Evolutionary conservation across 768 basidiomycete genomes (phyloP).

Genomic region (Daedaleopsis sinensis): DNA sequence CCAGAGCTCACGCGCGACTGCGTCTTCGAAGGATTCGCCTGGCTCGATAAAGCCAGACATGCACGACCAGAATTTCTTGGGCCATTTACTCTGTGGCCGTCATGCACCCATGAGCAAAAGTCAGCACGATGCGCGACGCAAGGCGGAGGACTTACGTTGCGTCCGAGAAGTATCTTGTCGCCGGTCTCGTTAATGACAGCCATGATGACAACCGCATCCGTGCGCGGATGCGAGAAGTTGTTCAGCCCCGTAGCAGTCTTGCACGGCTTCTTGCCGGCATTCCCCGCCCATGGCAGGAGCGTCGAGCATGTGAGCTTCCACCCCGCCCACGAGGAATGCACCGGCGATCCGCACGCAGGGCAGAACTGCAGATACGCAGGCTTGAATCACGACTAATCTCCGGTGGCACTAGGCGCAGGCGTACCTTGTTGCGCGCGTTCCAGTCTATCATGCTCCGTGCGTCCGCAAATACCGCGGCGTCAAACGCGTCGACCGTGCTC

Average conservation of each 20-base stretch:
- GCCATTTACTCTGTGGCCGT: conserved; percentile 58
- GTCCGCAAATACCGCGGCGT: conserved; percentile 75
- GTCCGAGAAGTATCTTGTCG: conserved; percentile 85
- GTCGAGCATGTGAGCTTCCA: conserved; percentile 90
- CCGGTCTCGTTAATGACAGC: conserved; percentile 77
- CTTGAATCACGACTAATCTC: neutral
- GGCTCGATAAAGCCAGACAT: conserved; percentile 95
- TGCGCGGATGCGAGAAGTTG: conserved; percentile 83
- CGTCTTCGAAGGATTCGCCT: conserved; percentile 92
- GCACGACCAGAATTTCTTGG: conserved; percentile 73
- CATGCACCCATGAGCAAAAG: neutral
- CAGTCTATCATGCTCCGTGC: conserved; percentile 89
- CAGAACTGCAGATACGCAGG: conserved; percentile 64
- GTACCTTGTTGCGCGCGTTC: conserved; percentile 87
- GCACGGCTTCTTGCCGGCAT: conserved; percentile 65
- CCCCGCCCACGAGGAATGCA: conserved; percentile 90
- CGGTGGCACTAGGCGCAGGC: conserved; percentile 12
- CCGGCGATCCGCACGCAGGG: conserved; percentile 79
- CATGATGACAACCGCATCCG: conserved; percentile 92
- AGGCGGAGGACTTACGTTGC: conserved; percentile 58
- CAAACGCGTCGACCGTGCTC: conserved; percentile 58
- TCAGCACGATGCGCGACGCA: neutral
- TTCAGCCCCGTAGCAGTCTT: conserved; percentile 82
- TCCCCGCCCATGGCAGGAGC: conserved; percentile 74
- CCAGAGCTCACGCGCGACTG: conserved; percentile 90